Evolutionary conservation across 2,329 filamentous ascomycete species (phyloP).

Genomic region (Aspergillus sp.): DNA sequence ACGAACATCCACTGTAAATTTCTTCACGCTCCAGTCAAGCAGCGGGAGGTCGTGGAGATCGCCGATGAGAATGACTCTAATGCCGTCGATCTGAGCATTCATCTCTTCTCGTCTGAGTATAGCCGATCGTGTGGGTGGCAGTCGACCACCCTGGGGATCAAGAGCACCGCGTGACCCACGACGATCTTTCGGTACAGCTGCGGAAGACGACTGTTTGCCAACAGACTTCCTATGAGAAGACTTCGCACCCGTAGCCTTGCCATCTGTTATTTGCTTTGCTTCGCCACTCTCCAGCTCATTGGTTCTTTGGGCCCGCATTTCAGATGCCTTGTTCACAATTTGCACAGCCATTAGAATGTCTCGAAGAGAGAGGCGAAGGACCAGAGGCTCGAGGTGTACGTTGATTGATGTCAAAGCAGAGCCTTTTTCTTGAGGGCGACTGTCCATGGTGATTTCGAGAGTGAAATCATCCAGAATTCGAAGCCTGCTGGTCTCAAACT

Average conservation of each 20-base stretch:
- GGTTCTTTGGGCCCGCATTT: slow-evolving; percentile 64
- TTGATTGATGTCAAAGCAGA: slow-evolving; percentile 73
- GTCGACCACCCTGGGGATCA: slow-evolving; percentile 40
- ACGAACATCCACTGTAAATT: slow-evolving; percentile 77
- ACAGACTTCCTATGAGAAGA: slow-evolving; percentile 51
- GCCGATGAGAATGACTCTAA: slow-evolving; percentile 90
- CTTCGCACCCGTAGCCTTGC: slow-evolving; percentile 33
- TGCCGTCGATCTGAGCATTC: slow-evolving; percentile 79
- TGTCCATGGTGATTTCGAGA: slow-evolving; percentile 83
- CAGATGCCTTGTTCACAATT: slow-evolving; percentile 86
- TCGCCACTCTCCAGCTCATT: slow-evolving; percentile 54
- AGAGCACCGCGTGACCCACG: slow-evolving; percentile 46
- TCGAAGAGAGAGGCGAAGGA: slow-evolving; percentile 83
- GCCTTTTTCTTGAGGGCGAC: slow-evolving; percentile 58
- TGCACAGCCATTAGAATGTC: slow-evolving; percentile 94
- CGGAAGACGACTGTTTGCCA: slow-evolving; percentile 42
- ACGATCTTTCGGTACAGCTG: slow-evolving; percentile 45
- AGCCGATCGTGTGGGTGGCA: slow-evolving; percentile 44
- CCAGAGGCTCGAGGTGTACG: slow-evolving; percentile 84
- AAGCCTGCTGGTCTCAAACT: slow-evolving; percentile 84
- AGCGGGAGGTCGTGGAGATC: slow-evolving; percentile 95
- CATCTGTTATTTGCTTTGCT: slow-evolving; percentile 50
- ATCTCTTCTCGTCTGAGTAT: slow-evolving; percentile 73
- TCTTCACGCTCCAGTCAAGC: slow-evolving; percentile 88
- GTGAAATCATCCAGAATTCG: slow-evolving; percentile 97